phyloP scores from a whole-genome alignment of 1,284 basidiomycete genomes.

The Marasmius sp. region DNA sequence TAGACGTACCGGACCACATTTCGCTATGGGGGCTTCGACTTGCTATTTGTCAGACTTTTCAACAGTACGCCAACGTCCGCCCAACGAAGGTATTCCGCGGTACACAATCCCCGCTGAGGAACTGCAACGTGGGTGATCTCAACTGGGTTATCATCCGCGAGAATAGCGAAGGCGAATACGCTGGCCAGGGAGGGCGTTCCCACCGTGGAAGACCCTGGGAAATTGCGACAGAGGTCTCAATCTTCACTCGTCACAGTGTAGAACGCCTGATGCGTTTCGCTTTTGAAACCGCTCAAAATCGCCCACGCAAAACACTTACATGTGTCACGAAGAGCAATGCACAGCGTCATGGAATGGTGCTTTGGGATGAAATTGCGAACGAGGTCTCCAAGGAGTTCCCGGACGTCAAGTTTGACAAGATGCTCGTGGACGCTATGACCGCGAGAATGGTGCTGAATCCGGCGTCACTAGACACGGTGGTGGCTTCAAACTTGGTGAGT shows the following conservation, averaged over 20 bases:
- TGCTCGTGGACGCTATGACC: conserved; percentile 38
- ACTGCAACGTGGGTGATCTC: conserved; percentile 34
- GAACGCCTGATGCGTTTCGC: conserved; percentile 54
- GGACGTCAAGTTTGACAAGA: conserved; percentile 51
- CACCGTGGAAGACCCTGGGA: conserved; percentile 9
- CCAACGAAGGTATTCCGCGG: conserved; percentile 52
- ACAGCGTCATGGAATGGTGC: conserved; percentile 46
- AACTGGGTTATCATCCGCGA: conserved; percentile 56
- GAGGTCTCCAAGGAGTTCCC: conserved; percentile 51
- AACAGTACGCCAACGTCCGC: conserved; percentile 57
- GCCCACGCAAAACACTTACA: conserved; percentile 50
- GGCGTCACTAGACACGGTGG: conserved; percentile 52
- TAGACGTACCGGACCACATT: conserved; percentile 52
- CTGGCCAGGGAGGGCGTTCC: conserved; percentile 48
- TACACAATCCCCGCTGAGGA: conserved; percentile 45
- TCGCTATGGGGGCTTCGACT: conserved; percentile 55
- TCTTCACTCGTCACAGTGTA: conserved; percentile 50
- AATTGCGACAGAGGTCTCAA: conserved; percentile 30
- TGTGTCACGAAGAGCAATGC: conserved; percentile 54
- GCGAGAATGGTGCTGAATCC: conserved; percentile 52
- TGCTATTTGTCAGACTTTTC: conserved; percentile 50
- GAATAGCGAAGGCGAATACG: conserved; percentile 60
- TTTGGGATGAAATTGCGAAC: conserved; percentile 48
- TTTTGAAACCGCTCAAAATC: conserved; percentile 48
- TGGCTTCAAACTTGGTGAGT: conserved; percentile 45